phyloP scores from a whole-genome alignment of 257 asterid genomes.

The Knoxia roxburghii region DNA sequence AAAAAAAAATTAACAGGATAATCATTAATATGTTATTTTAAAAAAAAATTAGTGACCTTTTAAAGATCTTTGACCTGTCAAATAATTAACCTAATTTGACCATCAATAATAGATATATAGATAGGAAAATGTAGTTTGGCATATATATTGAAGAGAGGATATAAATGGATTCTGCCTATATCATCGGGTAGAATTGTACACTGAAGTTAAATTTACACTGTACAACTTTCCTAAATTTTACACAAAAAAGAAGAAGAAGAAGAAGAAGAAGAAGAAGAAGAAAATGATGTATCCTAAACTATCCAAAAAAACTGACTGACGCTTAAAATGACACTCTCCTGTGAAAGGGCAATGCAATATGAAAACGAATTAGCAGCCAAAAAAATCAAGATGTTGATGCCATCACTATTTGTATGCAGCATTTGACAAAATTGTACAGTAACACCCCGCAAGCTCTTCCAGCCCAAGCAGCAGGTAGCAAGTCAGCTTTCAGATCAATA shows the following conservation, averaged over 20 bases:
- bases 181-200: not conserved
- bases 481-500: not conserved
- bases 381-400: not conserved
- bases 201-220: not conserved
- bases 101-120: too few relatives aligned
- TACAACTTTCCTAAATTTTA: not conserved
- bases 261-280: too few relatives aligned
- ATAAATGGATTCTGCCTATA: not conserved
- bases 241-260: too few relatives aligned
- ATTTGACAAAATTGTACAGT: not conserved
- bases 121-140: too few relatives aligned
- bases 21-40: too few relatives aligned
- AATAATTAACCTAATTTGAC: too few relatives aligned
- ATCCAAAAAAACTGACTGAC: too few relatives aligned
- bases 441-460: not conserved
- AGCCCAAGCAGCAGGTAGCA: not conserved
- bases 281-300: slow-evolving; percentile 4
- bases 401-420: not conserved
- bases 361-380: not conserved
- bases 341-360: not conserved
- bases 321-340: not conserved
- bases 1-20: too few relatives aligned
- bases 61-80: too few relatives aligned
- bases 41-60: too few relatives aligned
- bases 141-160: too few relatives aligned